Conservation (phyloP, 164 flowering plant species). For the Buxus sempervirens region DNA sequence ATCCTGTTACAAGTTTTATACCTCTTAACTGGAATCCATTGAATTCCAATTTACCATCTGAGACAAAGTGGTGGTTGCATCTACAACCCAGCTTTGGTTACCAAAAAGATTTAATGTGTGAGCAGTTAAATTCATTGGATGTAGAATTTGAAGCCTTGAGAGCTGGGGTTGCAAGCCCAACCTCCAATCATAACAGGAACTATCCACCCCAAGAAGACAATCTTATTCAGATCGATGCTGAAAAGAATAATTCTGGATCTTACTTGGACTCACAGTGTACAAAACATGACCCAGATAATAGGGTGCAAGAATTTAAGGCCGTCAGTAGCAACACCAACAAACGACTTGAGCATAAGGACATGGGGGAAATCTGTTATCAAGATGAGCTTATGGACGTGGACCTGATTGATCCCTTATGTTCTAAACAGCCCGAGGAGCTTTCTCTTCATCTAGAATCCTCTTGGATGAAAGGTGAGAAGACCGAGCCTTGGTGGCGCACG, state of each 20-base stretch:
- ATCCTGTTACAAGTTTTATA: conserved; percentile 20
- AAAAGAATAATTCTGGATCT: conserved; percentile 4
- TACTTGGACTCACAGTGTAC: conserved; percentile 12
- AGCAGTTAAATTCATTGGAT: conserved; percentile 33
- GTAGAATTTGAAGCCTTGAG: conserved; percentile 25
- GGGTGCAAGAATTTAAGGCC: conserved; percentile 28
- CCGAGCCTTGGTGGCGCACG: conserved; percentile 62
- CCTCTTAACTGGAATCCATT: conserved; percentile 29
- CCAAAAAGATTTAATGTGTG: conserved; percentile 31
- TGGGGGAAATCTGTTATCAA: conserved; percentile 13
- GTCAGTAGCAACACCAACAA: conserved; percentile 4
- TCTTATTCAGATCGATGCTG: background rate
- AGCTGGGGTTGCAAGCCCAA: conserved; percentile 11
- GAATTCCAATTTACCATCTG: conserved; percentile 27
- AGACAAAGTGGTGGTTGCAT: conserved; percentile 50
- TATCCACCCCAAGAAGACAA: conserved; percentile 12
- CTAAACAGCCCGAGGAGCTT: conserved; percentile 18
- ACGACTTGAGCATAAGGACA: conserved; percentile 12
- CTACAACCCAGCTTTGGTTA: conserved; percentile 33
- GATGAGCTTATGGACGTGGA: conserved; percentile 21
- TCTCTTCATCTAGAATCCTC: conserved; percentile 33
- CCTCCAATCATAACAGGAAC: conserved; percentile 14
- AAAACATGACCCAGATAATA: conserved; percentile 27
- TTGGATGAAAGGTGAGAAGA: conserved; percentile 35
- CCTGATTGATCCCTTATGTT: conserved; percentile 17